Evolutionary conservation across 2,329 filamentous ascomycete species (phyloP).

Genomic region (Hypoxylon sp.): DNA sequence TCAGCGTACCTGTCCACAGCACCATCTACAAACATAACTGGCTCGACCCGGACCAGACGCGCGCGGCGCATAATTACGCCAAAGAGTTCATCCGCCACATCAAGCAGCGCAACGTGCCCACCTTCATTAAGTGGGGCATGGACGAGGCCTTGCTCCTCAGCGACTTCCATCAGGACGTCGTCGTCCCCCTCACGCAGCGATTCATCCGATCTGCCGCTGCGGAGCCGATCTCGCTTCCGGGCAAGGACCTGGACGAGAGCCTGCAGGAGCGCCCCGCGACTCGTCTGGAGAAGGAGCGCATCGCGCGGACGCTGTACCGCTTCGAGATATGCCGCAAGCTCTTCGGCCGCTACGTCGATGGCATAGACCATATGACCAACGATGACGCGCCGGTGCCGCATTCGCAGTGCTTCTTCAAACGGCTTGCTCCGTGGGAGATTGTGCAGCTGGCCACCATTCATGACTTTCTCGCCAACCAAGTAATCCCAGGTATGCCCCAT

Average conservation of each 20-base stretch:
- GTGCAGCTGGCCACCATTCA: constrained; percentile 8
- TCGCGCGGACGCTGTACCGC: constrained; percentile 7
- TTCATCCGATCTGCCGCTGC: not conserved
- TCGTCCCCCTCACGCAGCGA: not conserved
- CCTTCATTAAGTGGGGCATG: not conserved
- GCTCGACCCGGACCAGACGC: not conserved
- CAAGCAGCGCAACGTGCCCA: not conserved
- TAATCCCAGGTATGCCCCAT: constrained; percentile 4
- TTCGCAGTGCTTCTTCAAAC: not conserved
- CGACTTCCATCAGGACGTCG: not conserved
- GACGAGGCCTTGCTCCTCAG: not conserved
- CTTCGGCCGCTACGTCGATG: not conserved
- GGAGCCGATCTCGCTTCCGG: not conserved
- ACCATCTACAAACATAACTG: not conserved
- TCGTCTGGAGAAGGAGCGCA: constrained; percentile 4
- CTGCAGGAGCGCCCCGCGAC: constrained; percentile 6
- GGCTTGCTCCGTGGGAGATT: constrained; percentile 4
- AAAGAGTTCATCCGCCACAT: not conserved
- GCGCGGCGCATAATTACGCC: not conserved
- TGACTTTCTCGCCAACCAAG: constrained; percentile 1
- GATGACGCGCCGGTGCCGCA: not conserved
- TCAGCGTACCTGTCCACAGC: not conserved
- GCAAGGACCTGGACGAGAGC: not conserved
- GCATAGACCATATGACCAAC: not conserved
- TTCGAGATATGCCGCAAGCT: constrained; percentile 12